A percentile compares a stretch with the other conserved stretches of the same genome.
These are phyloP conservation scores for Polytrichum formosum DNA, from an alignment of 225 moss, liverwort and hornwort species.

Conservation along the genomic window DNA sequence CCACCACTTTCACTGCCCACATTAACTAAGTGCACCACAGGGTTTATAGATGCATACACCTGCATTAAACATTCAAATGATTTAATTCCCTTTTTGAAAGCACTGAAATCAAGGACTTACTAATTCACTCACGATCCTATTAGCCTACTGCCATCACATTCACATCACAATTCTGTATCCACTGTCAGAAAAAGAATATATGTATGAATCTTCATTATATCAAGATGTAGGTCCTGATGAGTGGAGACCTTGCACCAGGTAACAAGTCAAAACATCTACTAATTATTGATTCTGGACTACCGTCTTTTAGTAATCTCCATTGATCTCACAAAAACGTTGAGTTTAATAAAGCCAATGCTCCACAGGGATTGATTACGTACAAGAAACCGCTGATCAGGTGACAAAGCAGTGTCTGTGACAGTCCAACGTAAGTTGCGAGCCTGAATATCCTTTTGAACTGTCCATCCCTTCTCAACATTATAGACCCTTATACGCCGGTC, in stretches of 20 bases:
- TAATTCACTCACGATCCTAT: too few relatives aligned
- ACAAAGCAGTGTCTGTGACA: conserved; percentile 87
- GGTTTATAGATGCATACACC: conserved; percentile 90
- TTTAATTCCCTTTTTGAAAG: background rate
- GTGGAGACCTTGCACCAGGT: too few relatives aligned
- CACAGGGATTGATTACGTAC: conserved; percentile 30
- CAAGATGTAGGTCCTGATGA: too few relatives aligned
- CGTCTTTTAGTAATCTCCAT: too few relatives aligned
- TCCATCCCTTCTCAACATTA: conserved; percentile 78
- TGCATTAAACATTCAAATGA: conserved; percentile 20
- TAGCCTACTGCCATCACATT: too few relatives aligned
- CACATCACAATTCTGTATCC: too few relatives aligned
- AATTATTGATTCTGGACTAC: too few relatives aligned
- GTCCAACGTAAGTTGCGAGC: conserved; percentile 93
- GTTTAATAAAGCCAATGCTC: background rate
- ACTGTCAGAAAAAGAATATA: too few relatives aligned
- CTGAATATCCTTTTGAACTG: conserved; percentile 72
- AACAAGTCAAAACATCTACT: too few relatives aligned
- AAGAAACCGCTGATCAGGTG: conserved; percentile 92
- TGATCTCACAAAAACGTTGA: too few relatives aligned
- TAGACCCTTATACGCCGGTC: conserved; percentile 79
- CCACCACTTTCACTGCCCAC: conserved; percentile 85
- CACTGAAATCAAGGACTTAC: too few relatives aligned
- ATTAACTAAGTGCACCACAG: conserved; percentile 84
- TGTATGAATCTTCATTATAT: too few relatives aligned